phyloP scores from a whole-genome alignment of 495 filamentous ascomycete genomes.

The Terfezia boudieri region DNA sequence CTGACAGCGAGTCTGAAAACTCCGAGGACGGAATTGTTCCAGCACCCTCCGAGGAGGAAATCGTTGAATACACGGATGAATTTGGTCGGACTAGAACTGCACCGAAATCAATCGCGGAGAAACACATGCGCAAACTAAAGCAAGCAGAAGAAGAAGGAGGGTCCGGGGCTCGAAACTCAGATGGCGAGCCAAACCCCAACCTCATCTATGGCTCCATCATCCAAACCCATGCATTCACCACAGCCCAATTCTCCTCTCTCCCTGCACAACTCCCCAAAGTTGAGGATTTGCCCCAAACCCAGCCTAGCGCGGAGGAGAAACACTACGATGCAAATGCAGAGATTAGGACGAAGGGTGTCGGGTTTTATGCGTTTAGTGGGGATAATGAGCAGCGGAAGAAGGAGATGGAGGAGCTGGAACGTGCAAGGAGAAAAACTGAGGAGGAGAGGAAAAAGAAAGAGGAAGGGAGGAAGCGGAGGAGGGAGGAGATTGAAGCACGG shows the following conservation, averaged over 20 bases:
- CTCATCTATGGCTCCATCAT: conserved; percentile 68
- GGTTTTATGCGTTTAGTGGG: conserved; percentile 66
- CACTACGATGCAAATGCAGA: conserved; percentile 75
- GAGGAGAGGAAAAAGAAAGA: conserved; percentile 29
- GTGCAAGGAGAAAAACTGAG: conserved; percentile 47
- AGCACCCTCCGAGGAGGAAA: conserved; percentile 24
- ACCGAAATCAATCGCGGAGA: conserved; percentile 38
- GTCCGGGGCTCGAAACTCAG: conserved; percentile 23
- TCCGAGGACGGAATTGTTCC: conserved; percentile 10
- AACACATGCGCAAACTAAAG: conserved; percentile 24
- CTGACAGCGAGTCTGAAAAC: conserved; percentile 19
- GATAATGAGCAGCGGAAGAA: conserved; percentile 38
- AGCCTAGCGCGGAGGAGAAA: conserved; percentile 8
- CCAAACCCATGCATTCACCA: conserved; percentile 49
- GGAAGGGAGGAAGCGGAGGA: conserved; percentile 30
- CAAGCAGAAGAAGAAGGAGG: conserved; percentile 23
- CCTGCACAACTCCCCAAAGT: conserved; percentile 1
- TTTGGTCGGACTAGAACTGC: conserved; percentile 56
- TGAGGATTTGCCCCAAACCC: not conserved
- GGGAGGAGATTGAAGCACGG: conserved; percentile 30
- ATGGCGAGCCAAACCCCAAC: conserved; percentile 34
- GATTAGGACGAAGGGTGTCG: conserved; percentile 67
- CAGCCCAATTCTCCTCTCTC: conserved; percentile 23
- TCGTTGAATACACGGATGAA: conserved; percentile 71
- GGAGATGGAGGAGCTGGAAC: conserved; percentile 57